These are phyloP conservation scores for Cryptococcus sp. DNA, from an alignment of 1,284 basidiomycete genomes.

Conservation along the genomic window DNA sequence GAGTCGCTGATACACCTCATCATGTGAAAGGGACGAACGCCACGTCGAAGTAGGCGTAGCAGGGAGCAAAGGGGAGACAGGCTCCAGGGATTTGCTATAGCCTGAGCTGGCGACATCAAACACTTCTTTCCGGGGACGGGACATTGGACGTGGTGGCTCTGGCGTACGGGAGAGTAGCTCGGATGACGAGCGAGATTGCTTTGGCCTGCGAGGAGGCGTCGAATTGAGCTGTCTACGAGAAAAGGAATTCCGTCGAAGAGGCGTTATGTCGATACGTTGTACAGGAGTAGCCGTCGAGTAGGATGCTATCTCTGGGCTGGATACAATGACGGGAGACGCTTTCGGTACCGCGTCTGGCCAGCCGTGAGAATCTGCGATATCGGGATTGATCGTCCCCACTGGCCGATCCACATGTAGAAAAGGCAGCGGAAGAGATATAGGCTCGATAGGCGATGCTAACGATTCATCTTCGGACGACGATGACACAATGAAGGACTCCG, in stretches of 20 bases:
- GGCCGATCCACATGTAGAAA: neutral
- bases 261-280: constrained; percentile 5
- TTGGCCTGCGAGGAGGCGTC: constrained; percentile 25
- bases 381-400: constrained; percentile 6
- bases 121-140: constrained; percentile 34
- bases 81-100: constrained; percentile 38
- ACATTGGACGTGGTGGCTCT: constrained; percentile 33
- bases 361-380: constrained; percentile 16
- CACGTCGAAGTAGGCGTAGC: constrained; percentile 31
- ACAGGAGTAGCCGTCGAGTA: neutral
- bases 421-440: constrained; percentile 6
- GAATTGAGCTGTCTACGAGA: constrained; percentile 15
- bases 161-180: constrained; percentile 26
- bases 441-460: constrained; percentile 7
- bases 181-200: constrained; percentile 17
- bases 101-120: constrained; percentile 43
- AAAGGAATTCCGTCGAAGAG: constrained; percentile 10
- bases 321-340: neutral
- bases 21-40: constrained; percentile 33
- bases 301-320: neutral
- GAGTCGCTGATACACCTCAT: constrained; percentile 25
- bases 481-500: constrained; percentile 12
- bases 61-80: constrained; percentile 19
- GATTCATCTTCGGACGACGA: constrained; percentile 12
- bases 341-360: constrained; percentile 13